These are phyloP conservation scores for Neofusicoccum parvum DNA, from an alignment of 2,329 filamentous ascomycete species.

Conservation along the genomic window DNA sequence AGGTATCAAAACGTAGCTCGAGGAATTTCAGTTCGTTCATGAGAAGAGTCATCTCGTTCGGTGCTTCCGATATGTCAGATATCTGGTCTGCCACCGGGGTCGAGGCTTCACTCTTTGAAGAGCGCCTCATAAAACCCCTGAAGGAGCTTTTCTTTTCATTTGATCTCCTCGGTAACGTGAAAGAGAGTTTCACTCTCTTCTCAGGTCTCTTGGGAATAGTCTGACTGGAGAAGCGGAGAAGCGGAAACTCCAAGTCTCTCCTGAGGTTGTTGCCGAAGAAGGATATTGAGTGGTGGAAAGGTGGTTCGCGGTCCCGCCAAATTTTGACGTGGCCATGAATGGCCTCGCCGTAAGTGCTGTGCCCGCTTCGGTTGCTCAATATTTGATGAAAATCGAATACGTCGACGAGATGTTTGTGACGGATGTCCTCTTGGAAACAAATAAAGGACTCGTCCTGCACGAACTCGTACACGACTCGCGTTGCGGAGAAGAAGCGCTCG, in stretches of 20 bases:
- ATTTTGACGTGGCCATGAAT: slow-evolving; percentile 16
- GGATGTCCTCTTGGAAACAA: slow-evolving; percentile 13
- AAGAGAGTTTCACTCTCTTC: slow-evolving; percentile 9
- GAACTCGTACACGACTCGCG: slow-evolving; percentile 8
- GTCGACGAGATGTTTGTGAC: slow-evolving; percentile 1
- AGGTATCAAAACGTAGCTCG: slow-evolving; percentile 4
- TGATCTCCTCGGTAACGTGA: not conserved
- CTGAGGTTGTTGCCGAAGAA: slow-evolving; percentile 1
- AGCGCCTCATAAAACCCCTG: not conserved
- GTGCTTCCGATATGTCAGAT: not conserved
- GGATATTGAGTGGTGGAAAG: slow-evolving; percentile 13
- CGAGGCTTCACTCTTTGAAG: not conserved
- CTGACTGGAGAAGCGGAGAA: not conserved
- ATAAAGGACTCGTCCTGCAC: slow-evolving; percentile 4
- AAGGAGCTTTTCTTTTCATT: not conserved
- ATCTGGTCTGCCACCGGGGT: not conserved
- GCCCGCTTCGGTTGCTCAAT: not conserved
- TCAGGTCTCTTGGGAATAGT: not conserved
- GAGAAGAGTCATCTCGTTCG: not conserved
- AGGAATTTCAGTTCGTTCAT: slow-evolving; percentile 5
- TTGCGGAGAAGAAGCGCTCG: slow-evolving; percentile 3
- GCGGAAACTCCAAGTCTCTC: slow-evolving; percentile 2
- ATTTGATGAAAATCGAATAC: slow-evolving; percentile 4
- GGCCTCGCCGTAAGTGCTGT: slow-evolving; percentile 8
- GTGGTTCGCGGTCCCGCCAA: slow-evolving; percentile 5